Evolutionary conservation across 2,329 filamentous ascomycete genomes (phyloP), one percentile per base, ranked within the genome.

Genomic region (Mycocentrospora acerina): DNA sequence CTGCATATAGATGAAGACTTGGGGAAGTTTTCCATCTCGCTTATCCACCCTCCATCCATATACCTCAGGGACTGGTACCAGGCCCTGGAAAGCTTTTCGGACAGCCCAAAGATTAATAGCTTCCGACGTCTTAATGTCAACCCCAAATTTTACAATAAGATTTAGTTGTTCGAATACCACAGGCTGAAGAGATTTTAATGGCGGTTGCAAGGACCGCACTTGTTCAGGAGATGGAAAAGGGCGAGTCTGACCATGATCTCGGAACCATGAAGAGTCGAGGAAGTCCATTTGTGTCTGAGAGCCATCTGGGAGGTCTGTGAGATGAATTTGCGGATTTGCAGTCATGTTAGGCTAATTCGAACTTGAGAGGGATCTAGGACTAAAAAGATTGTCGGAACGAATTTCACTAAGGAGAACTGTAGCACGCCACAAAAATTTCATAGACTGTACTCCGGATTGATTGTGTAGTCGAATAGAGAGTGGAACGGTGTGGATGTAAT

Each of bases 1-100:
- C 32, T 47, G 37, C 47, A 51, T 47, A 32, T 51, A 51, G 24
- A 51, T 51, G 19, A 45, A 51, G 18, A 47, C 41, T 24, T 46
- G 16, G 29, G 22, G 24, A 25, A 25, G 37, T 12, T 43, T 29
- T 12, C 29, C 34, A 24, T 39, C 29, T 38, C 14, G 29, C 24
- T 32, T 24, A 14, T 28, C 13, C 9, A 33, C 24, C 33, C 36
- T 38, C 36, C 44, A 51, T 28, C 38, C 47, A 37, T 46, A 51
- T n/a, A 51, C 41, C 39, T 47, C 44, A 24, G 41, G 44, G n/a
- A 51, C 35, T 4, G 44, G 47, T 11, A 47, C 24, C n/a, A 34
- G 27, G 27, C 31, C 25, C 8, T 32, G 11, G 18, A 45, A 31
- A 17, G 43, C 24, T 36, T 32, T 30, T 5, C 30, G 35, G 5